phyloP scores from a whole-genome alignment of 192 early-diverging fungal genomes.

The Rhizoclosmatium sp. region DNA sequence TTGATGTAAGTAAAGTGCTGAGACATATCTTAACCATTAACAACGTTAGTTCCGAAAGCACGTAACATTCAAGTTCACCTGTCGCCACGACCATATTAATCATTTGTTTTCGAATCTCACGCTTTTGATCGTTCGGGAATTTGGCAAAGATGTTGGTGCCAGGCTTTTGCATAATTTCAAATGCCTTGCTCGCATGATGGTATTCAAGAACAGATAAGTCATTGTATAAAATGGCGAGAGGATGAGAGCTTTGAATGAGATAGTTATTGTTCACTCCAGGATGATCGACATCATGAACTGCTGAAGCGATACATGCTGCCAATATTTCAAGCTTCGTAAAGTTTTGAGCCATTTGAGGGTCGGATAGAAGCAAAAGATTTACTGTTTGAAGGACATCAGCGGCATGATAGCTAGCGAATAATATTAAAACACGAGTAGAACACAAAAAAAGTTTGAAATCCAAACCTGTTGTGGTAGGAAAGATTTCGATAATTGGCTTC shows the following conservation, averaged over 20 bases:
- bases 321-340: slow-evolving; percentile 64
- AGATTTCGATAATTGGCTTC: slow-evolving; percentile 56
- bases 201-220: slow-evolving; percentile 67
- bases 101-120: slow-evolving; percentile 56
- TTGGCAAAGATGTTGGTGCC: slow-evolving; percentile 58
- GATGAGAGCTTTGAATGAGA: slow-evolving; percentile 59
- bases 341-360: slow-evolving; percentile 53
- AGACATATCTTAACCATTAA: slow-evolving; percentile 51
- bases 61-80: slow-evolving; percentile 39
- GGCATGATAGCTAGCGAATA: slow-evolving; percentile 53
- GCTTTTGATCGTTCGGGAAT: slow-evolving; percentile 54
- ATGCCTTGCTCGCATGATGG: slow-evolving; percentile 62
- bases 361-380: slow-evolving; percentile 57
- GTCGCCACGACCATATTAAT: slow-evolving; percentile 66
- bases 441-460: not conserved
- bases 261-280: slow-evolving; percentile 68
- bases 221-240: slow-evolving; percentile 63
- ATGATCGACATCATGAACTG: slow-evolving; percentile 70
- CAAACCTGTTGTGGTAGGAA: slow-evolving; percentile 63
- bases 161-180: slow-evolving; percentile 55
- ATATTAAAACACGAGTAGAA: not conserved
- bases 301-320: slow-evolving; percentile 54
- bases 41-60: not conserved
- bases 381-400: slow-evolving; percentile 68
- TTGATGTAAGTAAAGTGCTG: slow-evolving; percentile 69